Evolutionary conservation across 2,329 filamentous ascomycete species (phyloP), one percentile per base, ranked within the genome.

Genomic region (Talaromyces sp.): DNA sequence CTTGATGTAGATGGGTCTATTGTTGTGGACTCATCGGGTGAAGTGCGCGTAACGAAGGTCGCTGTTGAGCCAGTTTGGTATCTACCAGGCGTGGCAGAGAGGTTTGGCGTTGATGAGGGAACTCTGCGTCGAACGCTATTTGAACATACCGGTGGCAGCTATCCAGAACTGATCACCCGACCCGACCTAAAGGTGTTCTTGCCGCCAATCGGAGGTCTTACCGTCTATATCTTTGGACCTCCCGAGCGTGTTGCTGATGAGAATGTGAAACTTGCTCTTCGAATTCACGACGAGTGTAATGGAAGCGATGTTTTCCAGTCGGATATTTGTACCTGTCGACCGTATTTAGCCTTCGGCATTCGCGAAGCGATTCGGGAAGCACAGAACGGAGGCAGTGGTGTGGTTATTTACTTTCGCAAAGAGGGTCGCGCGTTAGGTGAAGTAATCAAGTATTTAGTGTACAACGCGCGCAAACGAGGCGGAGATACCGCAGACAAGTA

Each of bases 361-460:
- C 91, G 96, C 68, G 94, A 99, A 74, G 94, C 94, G 11, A 93
- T 99, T 63, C 96, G 95, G 68, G 91, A 97, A 75, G 94, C 94
- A 10, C 94, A 97, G 71, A 91, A 89, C 51, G 93, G 93, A 48
- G 93, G 93, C 43, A 93, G 88, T 64, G 93, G 93, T 51, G 91
- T 97, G 19, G 94, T 97, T 49, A 97, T 97, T 70, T 99, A 99
- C 73, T 99, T 97, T 84, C 86, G 94, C 63, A 99, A 99, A 73
- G 94, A 99, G 78, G 94, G 94, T 27, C 85, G 94, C 62, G 94
- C 93, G 33, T 79, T 97, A 6, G 94, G 94, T 49, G 94, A 99
- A 73, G 94, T 99, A 24, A 96, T 91, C 49, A 97, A 97, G 68
- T 87, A 87, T 57, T 74, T 87, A 70, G 91, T 96, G 67, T 83